A percentile compares a stretch with the other conserved stretches of the same genome.
These are phyloP conservation scores for Trichoderma pleuroti DNA, from an alignment of 2,329 filamentous ascomycete genomes.

Conservation along the genomic window DNA sequence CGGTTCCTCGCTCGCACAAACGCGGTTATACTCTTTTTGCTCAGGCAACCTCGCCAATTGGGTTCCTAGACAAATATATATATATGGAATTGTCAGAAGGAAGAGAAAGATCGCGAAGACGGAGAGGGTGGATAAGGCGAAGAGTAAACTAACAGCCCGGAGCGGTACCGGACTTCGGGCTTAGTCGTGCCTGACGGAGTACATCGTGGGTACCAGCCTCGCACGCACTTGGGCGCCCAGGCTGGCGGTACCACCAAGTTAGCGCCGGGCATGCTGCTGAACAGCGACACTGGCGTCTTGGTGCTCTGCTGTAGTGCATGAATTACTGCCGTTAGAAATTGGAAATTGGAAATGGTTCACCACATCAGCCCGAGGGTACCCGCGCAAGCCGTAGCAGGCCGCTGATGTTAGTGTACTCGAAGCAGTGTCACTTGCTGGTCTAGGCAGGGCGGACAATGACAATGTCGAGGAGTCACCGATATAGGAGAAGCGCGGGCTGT, in stretches of 20 bases:
- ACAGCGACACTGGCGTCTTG: not conserved
- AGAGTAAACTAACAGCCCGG: not conserved
- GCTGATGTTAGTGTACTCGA: not conserved
- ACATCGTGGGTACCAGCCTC: not conserved
- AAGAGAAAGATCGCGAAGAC: not conserved
- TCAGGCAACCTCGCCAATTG: not conserved
- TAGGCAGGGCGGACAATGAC: not conserved
- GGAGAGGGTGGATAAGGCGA: not conserved
- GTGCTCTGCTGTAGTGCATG: not conserved
- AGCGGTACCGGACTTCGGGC: slow-evolving; percentile 20
- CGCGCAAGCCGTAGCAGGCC: slow-evolving; percentile 1
- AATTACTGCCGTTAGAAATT: not conserved
- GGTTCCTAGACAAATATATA: not conserved
- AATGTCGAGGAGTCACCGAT: not conserved
- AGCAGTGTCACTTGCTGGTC: not conserved
- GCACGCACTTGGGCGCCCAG: not conserved
- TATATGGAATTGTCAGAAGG: not conserved
- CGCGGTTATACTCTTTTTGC: not conserved
- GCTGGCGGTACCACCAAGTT: not conserved
- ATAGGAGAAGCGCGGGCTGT: not conserved
- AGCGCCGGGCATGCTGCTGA: not conserved
- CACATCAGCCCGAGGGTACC: not conserved
- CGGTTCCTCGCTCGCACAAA: not conserved
- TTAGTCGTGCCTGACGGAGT: slow-evolving; percentile 13
- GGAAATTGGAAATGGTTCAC: too few relatives aligned